These are phyloP conservation scores for Noccaea caerulescens DNA, from an alignment of 345 rosid species.

Conservation along the genomic window DNA sequence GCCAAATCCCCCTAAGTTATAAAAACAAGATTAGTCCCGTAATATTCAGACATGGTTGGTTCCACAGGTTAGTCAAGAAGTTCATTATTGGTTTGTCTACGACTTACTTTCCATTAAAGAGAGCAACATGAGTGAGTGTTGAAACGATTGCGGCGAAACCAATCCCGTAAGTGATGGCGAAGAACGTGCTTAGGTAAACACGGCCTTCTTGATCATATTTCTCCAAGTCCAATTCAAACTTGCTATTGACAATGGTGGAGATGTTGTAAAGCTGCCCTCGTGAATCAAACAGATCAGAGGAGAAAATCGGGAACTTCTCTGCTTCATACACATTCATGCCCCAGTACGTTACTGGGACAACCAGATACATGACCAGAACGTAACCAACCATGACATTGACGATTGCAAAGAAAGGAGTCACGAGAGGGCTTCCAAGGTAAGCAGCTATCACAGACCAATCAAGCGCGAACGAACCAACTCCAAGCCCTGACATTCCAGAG, in stretches of 20 bases:
- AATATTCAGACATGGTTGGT: too few species aligned
- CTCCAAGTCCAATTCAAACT: constrained; percentile 54
- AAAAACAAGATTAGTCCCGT: neutral
- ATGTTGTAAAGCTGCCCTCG: constrained; percentile 52
- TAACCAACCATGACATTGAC: constrained; percentile 57
- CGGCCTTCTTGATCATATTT: constrained; percentile 51
- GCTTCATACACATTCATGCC: constrained; percentile 50
- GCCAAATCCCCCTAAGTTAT: constrained; percentile 49
- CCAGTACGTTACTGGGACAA: constrained; percentile 54
- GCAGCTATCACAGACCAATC: constrained; percentile 65
- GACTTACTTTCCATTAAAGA: constrained; percentile 69
- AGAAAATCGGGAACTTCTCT: constrained; percentile 56
- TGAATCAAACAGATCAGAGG: constrained; percentile 54
- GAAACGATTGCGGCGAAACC: constrained; percentile 63
- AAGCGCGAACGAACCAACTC: constrained; percentile 55
- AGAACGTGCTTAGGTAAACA: constrained; percentile 55
- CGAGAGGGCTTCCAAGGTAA: constrained; percentile 63
- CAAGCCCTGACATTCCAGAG: constrained; percentile 64
- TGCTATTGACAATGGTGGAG: constrained; percentile 54
- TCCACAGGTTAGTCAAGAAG: neutral
- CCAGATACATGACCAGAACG: constrained; percentile 40
- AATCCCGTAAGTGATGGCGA: constrained; percentile 60
- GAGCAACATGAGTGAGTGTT: constrained; percentile 56
- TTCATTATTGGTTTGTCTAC: neutral
- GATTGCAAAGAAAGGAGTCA: constrained; percentile 59